phyloP scores from a whole-genome alignment of 78 protist genomes.

The slime mould (Dictyostelium discoideum) region dicty_2.7 NC_007090.3:5224501-5225000 shows the following conservation, averaged over 20 bases:
- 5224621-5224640: constrained; percentile 91
- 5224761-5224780: neutral
- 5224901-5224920: neutral
- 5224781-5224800: neutral
- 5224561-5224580: constrained; percentile 66
- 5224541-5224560: constrained; percentile 87
- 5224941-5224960: neutral
- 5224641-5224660: constrained; percentile 89
- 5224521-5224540: constrained; percentile 87
- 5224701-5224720: constrained; percentile 91
- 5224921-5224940: neutral
- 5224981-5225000: neutral
- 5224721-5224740: constrained; percentile 84
- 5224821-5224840: neutral
- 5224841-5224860: neutral
- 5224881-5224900: neutral
- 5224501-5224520: constrained; percentile 75
- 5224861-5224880: neutral
- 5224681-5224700: constrained; percentile 55
- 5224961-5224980: neutral
- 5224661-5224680: constrained; percentile 79
- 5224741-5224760: constrained; percentile 68
- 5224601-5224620: constrained; percentile 86
- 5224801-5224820: neutral
- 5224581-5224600: constrained; percentile 82